Percentiles rank a stretch among this genome's conserved stretches.
Conservation (phyloP, 768 basidiomycete genomes). For the Rubroboletus satanas region DNA sequence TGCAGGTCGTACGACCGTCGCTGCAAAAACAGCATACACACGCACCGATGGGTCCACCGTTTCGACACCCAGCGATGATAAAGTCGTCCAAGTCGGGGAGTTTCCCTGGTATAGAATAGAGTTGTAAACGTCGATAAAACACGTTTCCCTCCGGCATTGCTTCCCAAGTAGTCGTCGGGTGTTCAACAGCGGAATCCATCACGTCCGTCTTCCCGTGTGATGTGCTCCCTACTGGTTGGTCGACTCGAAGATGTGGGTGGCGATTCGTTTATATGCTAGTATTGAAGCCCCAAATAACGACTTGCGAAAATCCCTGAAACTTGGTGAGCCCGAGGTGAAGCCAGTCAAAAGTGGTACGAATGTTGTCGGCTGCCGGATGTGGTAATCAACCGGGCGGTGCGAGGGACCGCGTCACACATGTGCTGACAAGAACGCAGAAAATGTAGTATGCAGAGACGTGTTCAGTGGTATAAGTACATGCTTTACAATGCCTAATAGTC, state of each 20-base stretch:
- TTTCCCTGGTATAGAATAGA: constrained; percentile 80
- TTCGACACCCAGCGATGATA: constrained; percentile 72
- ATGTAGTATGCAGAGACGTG: not conserved
- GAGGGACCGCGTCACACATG: too few species aligned
- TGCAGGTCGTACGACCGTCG: not conserved
- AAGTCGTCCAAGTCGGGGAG: constrained; percentile 77
- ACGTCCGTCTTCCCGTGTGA: not conserved
- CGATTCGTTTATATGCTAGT: not conserved
- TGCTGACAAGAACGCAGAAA: not conserved
- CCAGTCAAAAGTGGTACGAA: not conserved
- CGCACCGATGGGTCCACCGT: constrained; percentile 87
- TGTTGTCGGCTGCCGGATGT: not conserved
- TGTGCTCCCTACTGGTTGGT: not conserved
- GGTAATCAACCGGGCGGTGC: not conserved
- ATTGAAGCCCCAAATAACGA: not conserved
- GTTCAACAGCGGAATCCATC: constrained; percentile 48
- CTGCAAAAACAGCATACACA: not conserved
- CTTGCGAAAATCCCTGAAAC: not conserved
- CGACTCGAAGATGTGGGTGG: not conserved
- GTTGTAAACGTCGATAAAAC: constrained; percentile 82
- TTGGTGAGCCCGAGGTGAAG: not conserved
- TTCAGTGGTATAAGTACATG: constrained; percentile 2
- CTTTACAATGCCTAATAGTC: constrained; percentile 3
- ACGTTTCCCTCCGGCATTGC: constrained; percentile 83
- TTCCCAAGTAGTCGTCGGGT: constrained; percentile 85